Evolutionary conservation across 768 basidiomycete species (phyloP), one percentile per base, ranked within the genome.

Genomic region (Psilocybe tampanensis): DNA sequence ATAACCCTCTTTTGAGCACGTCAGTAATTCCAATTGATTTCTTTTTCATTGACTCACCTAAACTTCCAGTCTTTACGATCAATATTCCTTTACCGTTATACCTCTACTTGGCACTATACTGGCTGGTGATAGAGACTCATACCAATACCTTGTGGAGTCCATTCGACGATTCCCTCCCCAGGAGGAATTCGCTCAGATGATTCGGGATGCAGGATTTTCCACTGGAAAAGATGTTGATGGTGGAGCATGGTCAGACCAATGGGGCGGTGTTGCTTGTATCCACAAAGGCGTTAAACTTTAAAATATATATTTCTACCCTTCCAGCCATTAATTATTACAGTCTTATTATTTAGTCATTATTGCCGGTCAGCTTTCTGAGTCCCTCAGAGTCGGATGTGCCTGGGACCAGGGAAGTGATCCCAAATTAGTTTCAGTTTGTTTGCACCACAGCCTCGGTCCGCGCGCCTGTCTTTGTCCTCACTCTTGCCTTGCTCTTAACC

Each of bases 121-220:
- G n/a, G 92, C 95, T 9, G 91, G 92, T 0, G 96, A 99, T 73
- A 83, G 96, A 19, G 89, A 86, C 19, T 96, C 95, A 6, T 99
- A 99, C 72, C 95, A 98, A 70, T 98, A 99, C 71, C 83, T 99
- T 43, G 94, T 98, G 42, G 97, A 99, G 72, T 97, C 95, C 11
- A 98, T 99, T 65, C 89, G 94, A 41, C 86, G 85, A 64, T 98
- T 98, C 78, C 95, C 95, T 23, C 79, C 85, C 11, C 95, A 97
- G 70, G 76, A 83, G 8, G 88, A 91, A 54, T 98, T 98, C 73
- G 88, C 95, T 6, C 74, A 84, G 63, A 90, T 98, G 95, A 92
- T 96, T 64, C 72, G 80, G 60, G 86, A 92, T 19, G 93, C 91
- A 5, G 94, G 94, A 0, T 95, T 96, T 73, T 68, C 79, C 32